Conservation (phyloP, 371 early-diverging fungal species). For the Blakeslea trispora region DNA sequence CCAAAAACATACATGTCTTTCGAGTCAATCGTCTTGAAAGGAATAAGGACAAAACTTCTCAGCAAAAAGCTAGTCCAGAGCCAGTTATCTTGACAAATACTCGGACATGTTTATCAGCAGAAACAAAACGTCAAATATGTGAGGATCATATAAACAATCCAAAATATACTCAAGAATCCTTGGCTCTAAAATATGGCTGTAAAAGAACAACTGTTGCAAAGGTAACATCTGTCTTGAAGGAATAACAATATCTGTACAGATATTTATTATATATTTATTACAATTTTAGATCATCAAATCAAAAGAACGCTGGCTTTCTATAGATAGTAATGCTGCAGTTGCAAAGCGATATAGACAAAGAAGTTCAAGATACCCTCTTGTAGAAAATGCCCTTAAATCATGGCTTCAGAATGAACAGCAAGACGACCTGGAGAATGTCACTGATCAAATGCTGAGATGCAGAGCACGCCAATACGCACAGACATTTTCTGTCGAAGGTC, state of each 20-base stretch:
- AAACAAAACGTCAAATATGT: slow-evolving; percentile 25
- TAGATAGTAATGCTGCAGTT: slow-evolving; percentile 18
- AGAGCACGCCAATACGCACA: slow-evolving; percentile 23
- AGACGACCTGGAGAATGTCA: slow-evolving; percentile 3
- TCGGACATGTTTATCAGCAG: slow-evolving; percentile 26
- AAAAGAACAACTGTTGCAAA: slow-evolving; percentile 27
- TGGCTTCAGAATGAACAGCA: slow-evolving; percentile 22
- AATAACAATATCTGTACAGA: too few species aligned
- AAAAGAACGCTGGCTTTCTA: slow-evolving; percentile 24
- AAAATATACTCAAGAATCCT: slow-evolving; percentile 20
- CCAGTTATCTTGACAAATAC: too few species aligned
- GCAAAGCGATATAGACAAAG: slow-evolving; percentile 24
- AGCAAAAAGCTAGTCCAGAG: not conserved
- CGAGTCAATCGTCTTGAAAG: slow-evolving; percentile 18
- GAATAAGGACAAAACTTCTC: not conserved
- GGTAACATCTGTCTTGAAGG: too few species aligned
- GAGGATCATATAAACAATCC: slow-evolving; percentile 24
- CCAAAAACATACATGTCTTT: slow-evolving; percentile 25
- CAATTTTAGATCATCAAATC: slow-evolving; percentile 22
- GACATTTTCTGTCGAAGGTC: slow-evolving; percentile 8
- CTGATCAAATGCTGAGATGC: slow-evolving; percentile 24
- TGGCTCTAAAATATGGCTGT: slow-evolving; percentile 27
- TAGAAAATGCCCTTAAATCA: slow-evolving; percentile 18
- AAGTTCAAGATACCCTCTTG: slow-evolving; percentile 21
- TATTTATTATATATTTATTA: too few species aligned